Conservation (phyloP, 495 filamentous ascomycete genomes). For the Penicillium ochrochloron region DNA sequence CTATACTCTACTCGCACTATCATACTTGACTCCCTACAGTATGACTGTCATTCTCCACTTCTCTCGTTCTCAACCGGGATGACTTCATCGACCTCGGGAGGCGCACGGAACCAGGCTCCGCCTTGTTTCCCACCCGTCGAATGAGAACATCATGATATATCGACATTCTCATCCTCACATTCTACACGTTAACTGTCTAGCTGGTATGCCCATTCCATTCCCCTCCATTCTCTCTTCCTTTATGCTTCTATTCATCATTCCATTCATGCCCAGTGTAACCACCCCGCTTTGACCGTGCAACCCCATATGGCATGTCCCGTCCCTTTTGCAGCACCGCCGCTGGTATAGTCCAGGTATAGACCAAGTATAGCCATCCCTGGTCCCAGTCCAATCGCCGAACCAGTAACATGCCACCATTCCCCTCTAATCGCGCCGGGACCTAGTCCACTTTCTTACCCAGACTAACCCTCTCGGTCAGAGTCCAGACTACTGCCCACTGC, state of each 20-base stretch:
- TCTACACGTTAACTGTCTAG: not conserved
- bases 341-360: not conserved
- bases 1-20: conserved; percentile 4
- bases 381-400: not conserved
- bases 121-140: conserved; percentile 27
- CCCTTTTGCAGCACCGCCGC: not conserved
- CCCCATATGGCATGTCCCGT: conserved; percentile 8
- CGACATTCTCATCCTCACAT: too few species aligned
- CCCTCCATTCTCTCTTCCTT: not conserved
- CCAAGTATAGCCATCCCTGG: not conserved
- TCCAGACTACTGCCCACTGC: not conserved
- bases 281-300: conserved; percentile 18
- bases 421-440: conserved; percentile 12
- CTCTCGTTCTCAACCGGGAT: conserved; percentile 14
- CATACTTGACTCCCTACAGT: too few species aligned
- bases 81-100: conserved; percentile 34
- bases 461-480: not conserved
- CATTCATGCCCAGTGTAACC: conserved; percentile 14
- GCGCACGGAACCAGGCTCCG: conserved; percentile 33
- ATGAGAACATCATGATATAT: conserved; percentile 27
- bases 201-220: not conserved
- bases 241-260: not conserved
- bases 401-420: not conserved
- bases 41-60: not conserved
- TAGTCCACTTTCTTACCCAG: conserved; percentile 14